These are phyloP conservation scores for Cucumis melo DNA, from an alignment of 306 rosid genomes.

Conservation along the genomic window DNA sequence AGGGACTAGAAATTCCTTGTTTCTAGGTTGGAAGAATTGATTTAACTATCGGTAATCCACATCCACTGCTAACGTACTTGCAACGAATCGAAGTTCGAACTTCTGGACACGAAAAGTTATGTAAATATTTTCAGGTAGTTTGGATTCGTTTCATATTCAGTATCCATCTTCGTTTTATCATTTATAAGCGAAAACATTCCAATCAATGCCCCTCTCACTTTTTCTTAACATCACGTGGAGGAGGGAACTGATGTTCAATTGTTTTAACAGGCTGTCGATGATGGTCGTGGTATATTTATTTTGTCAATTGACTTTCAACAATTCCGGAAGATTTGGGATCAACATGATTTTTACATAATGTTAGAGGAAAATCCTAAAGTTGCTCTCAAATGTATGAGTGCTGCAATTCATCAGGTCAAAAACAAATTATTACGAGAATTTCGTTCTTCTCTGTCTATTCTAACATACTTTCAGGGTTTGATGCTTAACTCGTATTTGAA, in stretches of 20 bases:
- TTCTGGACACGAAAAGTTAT: background rate
- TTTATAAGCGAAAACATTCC: background rate
- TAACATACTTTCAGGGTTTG: background rate
- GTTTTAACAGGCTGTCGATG: conserved; percentile 10
- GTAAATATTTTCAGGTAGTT: background rate
- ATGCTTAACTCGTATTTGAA: conserved; percentile 13
- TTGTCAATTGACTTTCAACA: conserved; percentile 60
- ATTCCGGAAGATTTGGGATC: conserved; percentile 27
- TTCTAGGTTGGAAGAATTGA: background rate
- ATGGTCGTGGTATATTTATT: conserved; percentile 28
- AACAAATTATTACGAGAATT: background rate
- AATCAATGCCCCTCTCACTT: background rate
- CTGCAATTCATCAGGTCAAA: conserved; percentile 64
- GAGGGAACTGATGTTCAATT: background rate
- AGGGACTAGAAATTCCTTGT: background rate
- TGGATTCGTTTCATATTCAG: background rate
- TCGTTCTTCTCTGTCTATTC: background rate
- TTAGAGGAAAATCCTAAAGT: conserved; percentile 57
- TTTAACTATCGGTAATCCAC: too few species aligned
- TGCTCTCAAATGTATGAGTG: conserved; percentile 59
- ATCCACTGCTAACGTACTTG: background rate
- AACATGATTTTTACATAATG: conserved; percentile 37
- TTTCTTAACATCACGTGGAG: background rate
- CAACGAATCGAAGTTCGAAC: background rate
- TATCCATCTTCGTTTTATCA: background rate